Percentiles rank a stretch among this genome's conserved stretches.
Conservation (phyloP, 768 basidiomycete genomes). For the Boletus pseudopeckii region DNA sequence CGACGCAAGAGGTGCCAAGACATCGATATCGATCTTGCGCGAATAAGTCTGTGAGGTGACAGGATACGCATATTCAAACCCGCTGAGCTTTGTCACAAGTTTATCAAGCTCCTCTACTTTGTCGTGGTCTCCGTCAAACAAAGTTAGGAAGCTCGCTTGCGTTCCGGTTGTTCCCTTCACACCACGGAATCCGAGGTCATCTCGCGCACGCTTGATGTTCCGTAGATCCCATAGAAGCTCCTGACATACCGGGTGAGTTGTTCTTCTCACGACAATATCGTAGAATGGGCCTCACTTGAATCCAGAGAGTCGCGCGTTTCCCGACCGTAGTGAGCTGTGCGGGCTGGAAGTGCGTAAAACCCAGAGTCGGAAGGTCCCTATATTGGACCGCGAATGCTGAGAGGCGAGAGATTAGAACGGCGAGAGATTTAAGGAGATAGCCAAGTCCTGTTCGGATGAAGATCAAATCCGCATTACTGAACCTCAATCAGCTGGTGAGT, state of each 20-base stretch:
- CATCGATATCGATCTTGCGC: slow-evolving; percentile 94
- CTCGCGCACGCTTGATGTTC: slow-evolving; percentile 83
- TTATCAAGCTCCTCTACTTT: slow-evolving; percentile 92
- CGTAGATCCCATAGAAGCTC: slow-evolving; percentile 96
- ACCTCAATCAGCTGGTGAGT: slow-evolving; percentile 9
- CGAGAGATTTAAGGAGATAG: slow-evolving; percentile 84
- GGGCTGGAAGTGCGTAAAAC: slow-evolving; percentile 99
- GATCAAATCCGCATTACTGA: slow-evolving; percentile 95
- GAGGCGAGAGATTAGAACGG: slow-evolving; percentile 84
- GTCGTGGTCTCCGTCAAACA: slow-evolving; percentile 93
- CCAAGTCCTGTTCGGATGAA: slow-evolving; percentile 87
- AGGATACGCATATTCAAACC: slow-evolving; percentile 93
- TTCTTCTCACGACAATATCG: neutral
- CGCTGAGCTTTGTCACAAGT: slow-evolving; percentile 86
- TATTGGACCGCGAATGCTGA: slow-evolving; percentile 81
- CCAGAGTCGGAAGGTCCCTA: slow-evolving; percentile 86
- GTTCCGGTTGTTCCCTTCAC: slow-evolving; percentile 99
- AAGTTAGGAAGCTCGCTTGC: slow-evolving; percentile 89
- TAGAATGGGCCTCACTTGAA: slow-evolving; percentile 56
- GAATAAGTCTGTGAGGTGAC: slow-evolving; percentile 99
- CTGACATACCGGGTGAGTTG: slow-evolving; percentile 31
- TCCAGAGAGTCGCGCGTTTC: slow-evolving; percentile 94
- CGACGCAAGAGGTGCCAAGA: slow-evolving; percentile 84
- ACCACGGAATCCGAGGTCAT: slow-evolving; percentile 94
- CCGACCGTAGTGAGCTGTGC: slow-evolving; percentile 98